Percentiles rank a stretch among this genome's conserved stretches.
Evolutionary conservation across 1,284 basidiomycete genomes (phyloP).

Genomic region (Abortiporus biennis): DNA sequence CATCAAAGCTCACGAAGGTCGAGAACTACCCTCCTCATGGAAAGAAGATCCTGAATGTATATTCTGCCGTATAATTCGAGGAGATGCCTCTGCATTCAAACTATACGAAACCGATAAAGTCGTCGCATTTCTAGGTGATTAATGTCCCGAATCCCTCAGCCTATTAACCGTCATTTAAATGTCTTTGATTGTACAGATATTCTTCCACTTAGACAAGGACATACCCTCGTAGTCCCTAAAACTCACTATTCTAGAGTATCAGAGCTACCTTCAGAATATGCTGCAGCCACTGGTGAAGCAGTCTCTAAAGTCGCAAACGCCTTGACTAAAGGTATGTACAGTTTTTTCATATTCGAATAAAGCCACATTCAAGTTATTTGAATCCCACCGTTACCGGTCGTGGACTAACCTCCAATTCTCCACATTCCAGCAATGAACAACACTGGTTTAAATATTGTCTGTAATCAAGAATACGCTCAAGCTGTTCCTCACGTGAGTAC

Average conservation of each 20-base stretch:
- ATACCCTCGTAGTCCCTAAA: slow-evolving; percentile 67
- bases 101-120: slow-evolving; percentile 62
- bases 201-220: slow-evolving; percentile 60
- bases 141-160: too few species aligned
- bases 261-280: slow-evolving; percentile 56
- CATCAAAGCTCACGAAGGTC: slow-evolving; percentile 53
- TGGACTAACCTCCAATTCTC: slow-evolving; percentile 1
- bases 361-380: not conserved
- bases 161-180: not conserved
- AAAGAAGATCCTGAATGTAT: slow-evolving; percentile 39
- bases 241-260: slow-evolving; percentile 53
- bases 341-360: not conserved
- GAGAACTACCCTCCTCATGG: slow-evolving; percentile 40
- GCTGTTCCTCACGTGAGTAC: slow-evolving; percentile 68
- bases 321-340: slow-evolving; percentile 50
- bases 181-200: slow-evolving; percentile 43
- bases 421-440: slow-evolving; percentile 46
- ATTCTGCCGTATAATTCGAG: slow-evolving; percentile 58
- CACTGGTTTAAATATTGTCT: slow-evolving; percentile 66
- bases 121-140: slow-evolving; percentile 62
- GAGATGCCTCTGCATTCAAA: slow-evolving; percentile 38
- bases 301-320: slow-evolving; percentile 58
- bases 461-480: slow-evolving; percentile 79
- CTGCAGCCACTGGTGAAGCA: slow-evolving; percentile 50
- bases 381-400: not conserved